Evolutionary conservation across 805 yeast species (phyloP).

Genomic region (Candida incommunis): DNA sequence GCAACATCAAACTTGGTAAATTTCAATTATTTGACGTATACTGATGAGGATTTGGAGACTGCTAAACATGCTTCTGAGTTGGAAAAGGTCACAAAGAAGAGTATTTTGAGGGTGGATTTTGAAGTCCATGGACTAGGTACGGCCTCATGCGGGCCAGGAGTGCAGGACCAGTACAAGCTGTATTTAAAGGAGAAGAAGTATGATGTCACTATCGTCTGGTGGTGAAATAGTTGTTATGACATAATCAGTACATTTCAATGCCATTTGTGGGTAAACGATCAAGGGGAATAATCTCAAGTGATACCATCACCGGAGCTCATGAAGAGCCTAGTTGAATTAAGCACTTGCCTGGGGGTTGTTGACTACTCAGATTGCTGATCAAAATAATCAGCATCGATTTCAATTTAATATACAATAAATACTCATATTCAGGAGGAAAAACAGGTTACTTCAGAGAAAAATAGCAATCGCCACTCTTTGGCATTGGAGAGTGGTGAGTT

Average conservation of each 20-base stretch:
- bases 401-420: background rate
- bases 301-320: no score
- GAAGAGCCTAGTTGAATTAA: no score
- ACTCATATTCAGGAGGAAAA: no score
- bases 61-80: conserved; percentile 18
- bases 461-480: conserved; percentile 1
- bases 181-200: background rate
- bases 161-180: conserved; percentile 9
- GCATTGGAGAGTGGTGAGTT: conserved; percentile 1
- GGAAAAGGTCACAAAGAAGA: conserved; percentile 3
- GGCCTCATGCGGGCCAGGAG: conserved; percentile 18
- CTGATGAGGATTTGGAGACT: conserved; percentile 7
- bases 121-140: conserved; percentile 18
- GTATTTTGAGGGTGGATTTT: conserved; percentile 14
- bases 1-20: conserved; percentile 4
- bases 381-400: no score
- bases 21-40: conserved; percentile 8
- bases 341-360: no score
- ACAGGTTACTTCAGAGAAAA: background rate
- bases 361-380: no score
- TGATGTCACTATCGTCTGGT: background rate
- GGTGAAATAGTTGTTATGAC: no score
- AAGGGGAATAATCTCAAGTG: no score
- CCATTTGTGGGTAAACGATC: no score
- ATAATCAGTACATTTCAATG: no score